A percentile compares a stretch with the other conserved stretches of the same genome.
These are phyloP conservation scores for Aotearoamyces nothofagi DNA, from an alignment of 2,329 filamentous ascomycete species.

Conservation along the genomic window DNA sequence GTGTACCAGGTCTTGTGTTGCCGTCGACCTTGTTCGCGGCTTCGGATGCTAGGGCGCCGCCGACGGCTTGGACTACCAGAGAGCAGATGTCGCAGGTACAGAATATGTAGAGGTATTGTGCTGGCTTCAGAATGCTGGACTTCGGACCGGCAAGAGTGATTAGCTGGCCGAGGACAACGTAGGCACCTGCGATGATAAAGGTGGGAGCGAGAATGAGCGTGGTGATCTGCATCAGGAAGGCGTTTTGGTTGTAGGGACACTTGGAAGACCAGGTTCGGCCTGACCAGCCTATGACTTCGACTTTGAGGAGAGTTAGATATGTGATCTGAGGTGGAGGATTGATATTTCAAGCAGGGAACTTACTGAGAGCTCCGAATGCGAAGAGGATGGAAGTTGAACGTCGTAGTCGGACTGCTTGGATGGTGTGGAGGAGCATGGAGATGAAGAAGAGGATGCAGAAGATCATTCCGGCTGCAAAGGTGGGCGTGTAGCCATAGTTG, in stretches of 20 bases:
- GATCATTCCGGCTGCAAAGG: slow-evolving; percentile 21
- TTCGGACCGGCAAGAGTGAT: slow-evolving; percentile 30
- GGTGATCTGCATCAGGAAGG: slow-evolving; percentile 22
- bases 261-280: slow-evolving; percentile 14
- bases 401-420: slow-evolving; percentile 24
- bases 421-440: slow-evolving; percentile 25
- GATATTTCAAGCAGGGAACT: no score
- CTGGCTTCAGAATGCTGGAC: slow-evolving; percentile 33
- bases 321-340: slow-evolving; percentile 8
- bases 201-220: slow-evolving; percentile 28
- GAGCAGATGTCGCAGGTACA: slow-evolving; percentile 41
- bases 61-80: slow-evolving; percentile 40
- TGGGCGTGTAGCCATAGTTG: slow-evolving; percentile 9
- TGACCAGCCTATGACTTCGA: slow-evolving; percentile 23
- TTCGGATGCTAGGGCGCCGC: slow-evolving; percentile 35
- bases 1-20: slow-evolving; percentile 12
- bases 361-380: slow-evolving; percentile 28
- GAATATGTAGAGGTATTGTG: slow-evolving; percentile 40
- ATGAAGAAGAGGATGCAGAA: slow-evolving; percentile 29
- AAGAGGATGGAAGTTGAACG: slow-evolving; percentile 34
- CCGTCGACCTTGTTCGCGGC: slow-evolving; percentile 23
- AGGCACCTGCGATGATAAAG: slow-evolving; percentile 44
- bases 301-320: slow-evolving; percentile 17
- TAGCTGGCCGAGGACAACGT: slow-evolving; percentile 46
- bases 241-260: slow-evolving; percentile 18